Conservation (phyloP, 208 protist genomes). For the Trypanosomatidae sp. region DNA sequence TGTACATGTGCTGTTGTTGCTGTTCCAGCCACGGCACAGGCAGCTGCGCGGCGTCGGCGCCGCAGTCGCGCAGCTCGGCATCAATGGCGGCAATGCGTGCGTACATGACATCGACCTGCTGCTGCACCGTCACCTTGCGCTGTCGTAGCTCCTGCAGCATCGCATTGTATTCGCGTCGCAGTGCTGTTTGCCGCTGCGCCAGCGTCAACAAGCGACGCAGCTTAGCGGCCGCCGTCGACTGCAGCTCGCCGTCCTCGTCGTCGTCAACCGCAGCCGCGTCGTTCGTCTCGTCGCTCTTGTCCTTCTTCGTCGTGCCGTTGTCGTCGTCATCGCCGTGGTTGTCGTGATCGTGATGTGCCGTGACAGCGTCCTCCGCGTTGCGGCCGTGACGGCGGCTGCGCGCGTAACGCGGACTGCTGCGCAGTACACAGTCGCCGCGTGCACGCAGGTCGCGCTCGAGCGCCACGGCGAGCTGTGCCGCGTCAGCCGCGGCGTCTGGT, state of each 20-base stretch:
- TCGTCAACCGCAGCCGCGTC: too few species aligned
- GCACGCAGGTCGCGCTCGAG: slow-evolving; percentile 41
- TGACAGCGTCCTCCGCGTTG: too few species aligned
- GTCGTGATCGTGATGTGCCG: slow-evolving; percentile 38
- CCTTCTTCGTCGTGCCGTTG: too few species aligned
- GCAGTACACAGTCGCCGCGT: slow-evolving; percentile 92
- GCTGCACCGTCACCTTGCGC: slow-evolving; percentile 70
- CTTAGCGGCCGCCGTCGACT: slow-evolving; percentile 91
- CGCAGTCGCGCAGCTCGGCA: slow-evolving; percentile 27
- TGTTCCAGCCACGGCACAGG: not conserved
- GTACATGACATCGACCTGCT: slow-evolving; percentile 48
- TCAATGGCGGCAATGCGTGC: slow-evolving; percentile 72
- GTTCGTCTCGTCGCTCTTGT: slow-evolving; percentile 10
- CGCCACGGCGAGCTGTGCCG: too few species aligned
- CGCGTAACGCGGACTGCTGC: slow-evolving; percentile 85
- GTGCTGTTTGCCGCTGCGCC: slow-evolving; percentile 59
- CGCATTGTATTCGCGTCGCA: slow-evolving; percentile 89
- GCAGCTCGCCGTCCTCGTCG: slow-evolving; percentile 12
- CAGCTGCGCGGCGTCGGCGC: slow-evolving; percentile 3
- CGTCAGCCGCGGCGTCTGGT: too few species aligned
- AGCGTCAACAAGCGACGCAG: slow-evolving; percentile 86
- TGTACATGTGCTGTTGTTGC: not conserved
- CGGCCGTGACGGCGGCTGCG: too few species aligned
- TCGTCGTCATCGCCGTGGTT: slow-evolving; percentile 11
- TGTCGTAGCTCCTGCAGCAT: slow-evolving; percentile 78